These are phyloP conservation scores for Vachellia collinsii DNA, from an alignment of 306 rosid species.

Conservation along the genomic window DNA sequence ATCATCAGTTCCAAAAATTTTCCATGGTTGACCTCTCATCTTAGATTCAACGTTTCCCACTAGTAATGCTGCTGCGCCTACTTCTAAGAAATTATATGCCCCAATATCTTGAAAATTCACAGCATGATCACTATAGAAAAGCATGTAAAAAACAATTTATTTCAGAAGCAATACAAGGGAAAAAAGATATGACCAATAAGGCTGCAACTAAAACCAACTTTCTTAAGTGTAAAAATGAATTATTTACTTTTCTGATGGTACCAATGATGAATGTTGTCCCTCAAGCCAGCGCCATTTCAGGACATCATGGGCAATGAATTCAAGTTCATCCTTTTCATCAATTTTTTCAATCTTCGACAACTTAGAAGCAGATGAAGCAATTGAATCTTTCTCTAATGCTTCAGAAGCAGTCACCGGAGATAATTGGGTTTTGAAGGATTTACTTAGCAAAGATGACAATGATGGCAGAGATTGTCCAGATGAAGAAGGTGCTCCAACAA, in stretches of 20 bases:
- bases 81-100: constrained; percentile 79
- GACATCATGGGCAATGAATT: constrained; percentile 77
- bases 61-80: constrained; percentile 94
- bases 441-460: constrained; percentile 85
- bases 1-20: constrained; percentile 90
- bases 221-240: constrained; percentile 22
- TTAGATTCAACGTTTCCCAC: constrained; percentile 87
- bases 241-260: constrained; percentile 66
- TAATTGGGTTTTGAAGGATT: constrained; percentile 84
- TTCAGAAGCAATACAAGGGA: constrained; percentile 25
- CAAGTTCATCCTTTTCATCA: constrained; percentile 72
- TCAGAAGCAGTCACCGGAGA: constrained; percentile 69
- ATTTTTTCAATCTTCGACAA: constrained; percentile 64
- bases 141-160: constrained; percentile 39
- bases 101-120: constrained; percentile 71
- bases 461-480: constrained; percentile 88
- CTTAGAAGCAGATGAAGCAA: constrained; percentile 62
- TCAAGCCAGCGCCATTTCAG: constrained; percentile 98
- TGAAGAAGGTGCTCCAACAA: constrained; percentile 78
- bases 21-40: constrained; percentile 92
- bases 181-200: constrained; percentile 22
- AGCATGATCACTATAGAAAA: constrained; percentile 66
- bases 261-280: constrained; percentile 59
- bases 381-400: constrained; percentile 65
- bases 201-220: constrained; percentile 31